Base-by-base conservation (phyloP, 2,329 filamentous ascomycete genomes). In the Mollisia scopiformis region DNA sequence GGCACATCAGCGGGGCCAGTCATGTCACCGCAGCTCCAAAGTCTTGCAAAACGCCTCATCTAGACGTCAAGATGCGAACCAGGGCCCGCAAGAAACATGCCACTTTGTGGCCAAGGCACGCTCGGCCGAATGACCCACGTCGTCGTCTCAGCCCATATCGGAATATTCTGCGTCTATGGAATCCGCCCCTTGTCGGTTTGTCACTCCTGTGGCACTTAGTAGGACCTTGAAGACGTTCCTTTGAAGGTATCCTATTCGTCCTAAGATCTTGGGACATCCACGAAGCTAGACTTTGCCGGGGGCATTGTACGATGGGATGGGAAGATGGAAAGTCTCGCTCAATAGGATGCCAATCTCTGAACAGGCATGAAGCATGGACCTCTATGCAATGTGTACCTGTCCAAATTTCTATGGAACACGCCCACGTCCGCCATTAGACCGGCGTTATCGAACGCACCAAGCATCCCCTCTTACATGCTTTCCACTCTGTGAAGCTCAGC, bases 351-450 rank as follows among this genome's bases (percentile, higher is more conserved):
- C 23, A 25, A 47, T 47, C 43, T 23, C n/a, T 25, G 13, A 10
- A 47, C 6, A 10, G 16, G 25, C 43, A 25, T 47, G 43, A 10
- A 47, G 1, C 43, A 47, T 47, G 39, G n/a, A 43, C 21, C n/a
- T 43, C 39, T 11, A 25, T 47, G 43, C 10, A 25, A 14, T 14
- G 8, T 25, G 41, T 27, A 47, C 33, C 41, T 53, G 33, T 39
- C 21, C 31, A 27, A 41, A 30, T 21, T 50, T 54, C 39, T 46
- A 39, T 33, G 56, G 60, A 51, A 56, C n/a, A 37, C 53, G 53
- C 57, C 47, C 37, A 31, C 46, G 49, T 47, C 49, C 57, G 61
- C 61, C 61, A 10, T 59, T 57, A 50, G 50, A 33, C 60, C 60
- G 57, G 19, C 10, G 49, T 31, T 41, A 19, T 33, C 19, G 13